These are phyloP conservation scores for Rehmannia glutinosa DNA, from an alignment of 257 asterid species.

Conservation along the genomic window DNA sequence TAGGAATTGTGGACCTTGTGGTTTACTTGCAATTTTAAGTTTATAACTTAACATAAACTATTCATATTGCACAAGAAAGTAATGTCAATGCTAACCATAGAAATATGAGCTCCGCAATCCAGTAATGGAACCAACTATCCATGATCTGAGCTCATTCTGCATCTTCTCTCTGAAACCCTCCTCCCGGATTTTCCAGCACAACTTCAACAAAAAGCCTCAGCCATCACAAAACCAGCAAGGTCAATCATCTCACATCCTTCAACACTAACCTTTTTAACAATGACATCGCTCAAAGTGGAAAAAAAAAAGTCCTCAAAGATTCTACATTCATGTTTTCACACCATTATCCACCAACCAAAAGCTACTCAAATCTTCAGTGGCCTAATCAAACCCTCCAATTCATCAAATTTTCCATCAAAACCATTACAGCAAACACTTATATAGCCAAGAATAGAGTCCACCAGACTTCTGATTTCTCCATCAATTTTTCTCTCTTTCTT, in stretches of 20 bases:
- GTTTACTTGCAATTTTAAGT: neutral
- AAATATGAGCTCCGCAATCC: constrained; percentile 41
- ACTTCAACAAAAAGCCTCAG: constrained; percentile 52
- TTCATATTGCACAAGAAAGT: constrained; percentile 10
- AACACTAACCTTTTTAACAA: constrained; percentile 23
- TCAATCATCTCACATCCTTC: constrained; percentile 40
- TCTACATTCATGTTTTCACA: constrained; percentile 17
- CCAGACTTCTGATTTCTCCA: constrained; percentile 44
- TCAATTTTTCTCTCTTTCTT: constrained; percentile 44
- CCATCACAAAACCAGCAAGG: constrained; percentile 53
- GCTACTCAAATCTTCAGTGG: constrained; percentile 45
- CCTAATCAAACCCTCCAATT: constrained; percentile 31
- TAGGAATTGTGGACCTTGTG: neutral
- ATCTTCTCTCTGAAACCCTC: constrained; percentile 39
- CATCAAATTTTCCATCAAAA: constrained; percentile 24
- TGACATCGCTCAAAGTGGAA: constrained; percentile 48
- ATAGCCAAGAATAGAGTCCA: constrained; percentile 52
- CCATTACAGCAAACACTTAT: constrained; percentile 43
- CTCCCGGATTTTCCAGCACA: constrained; percentile 46
- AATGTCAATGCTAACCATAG: constrained; percentile 42
- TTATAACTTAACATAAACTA: neutral
- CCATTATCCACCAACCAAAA: constrained; percentile 46
- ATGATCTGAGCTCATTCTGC: constrained; percentile 41
- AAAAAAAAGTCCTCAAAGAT: constrained; percentile 37
- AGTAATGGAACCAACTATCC: constrained; percentile 59